These are phyloP conservation scores for Betula pendula DNA, from an alignment of 306 rosid species.

Conservation along the genomic window DNA sequence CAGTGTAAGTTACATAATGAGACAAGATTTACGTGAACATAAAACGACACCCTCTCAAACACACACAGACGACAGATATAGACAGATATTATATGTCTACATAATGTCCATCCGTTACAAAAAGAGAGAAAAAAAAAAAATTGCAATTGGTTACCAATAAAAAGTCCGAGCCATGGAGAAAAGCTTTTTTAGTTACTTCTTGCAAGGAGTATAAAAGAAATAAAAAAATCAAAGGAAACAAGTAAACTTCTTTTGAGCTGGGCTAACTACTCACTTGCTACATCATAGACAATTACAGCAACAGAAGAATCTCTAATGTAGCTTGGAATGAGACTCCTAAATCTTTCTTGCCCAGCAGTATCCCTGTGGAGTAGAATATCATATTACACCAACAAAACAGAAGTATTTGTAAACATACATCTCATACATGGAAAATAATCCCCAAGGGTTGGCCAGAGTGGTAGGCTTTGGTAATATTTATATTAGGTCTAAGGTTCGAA, in stretches of 20 bases:
- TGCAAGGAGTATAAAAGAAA: background rate
- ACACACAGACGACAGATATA: background rate
- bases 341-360: constrained; percentile 99
- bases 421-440: background rate
- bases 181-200: background rate
- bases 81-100: background rate
- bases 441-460: no score
- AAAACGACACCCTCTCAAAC: background rate
- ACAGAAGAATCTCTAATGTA: constrained; percentile 98
- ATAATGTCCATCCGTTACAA: background rate
- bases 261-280: constrained; percentile 64
- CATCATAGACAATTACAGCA: constrained; percentile 90
- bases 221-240: background rate
- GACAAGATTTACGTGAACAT: constrained; percentile 18
- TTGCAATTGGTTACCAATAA: background rate
- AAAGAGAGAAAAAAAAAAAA: background rate
- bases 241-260: background rate
- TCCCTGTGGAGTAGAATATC: constrained; percentile 63
- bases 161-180: background rate
- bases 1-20: background rate
- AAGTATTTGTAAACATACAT: background rate
- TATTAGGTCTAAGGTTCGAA: no score
- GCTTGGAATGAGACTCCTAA: constrained; percentile 98
- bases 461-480: no score
- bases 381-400: background rate